phyloP scores from a whole-genome alignment of 768 basidiomycete genomes.

The Calvatia gigantea region DNA sequence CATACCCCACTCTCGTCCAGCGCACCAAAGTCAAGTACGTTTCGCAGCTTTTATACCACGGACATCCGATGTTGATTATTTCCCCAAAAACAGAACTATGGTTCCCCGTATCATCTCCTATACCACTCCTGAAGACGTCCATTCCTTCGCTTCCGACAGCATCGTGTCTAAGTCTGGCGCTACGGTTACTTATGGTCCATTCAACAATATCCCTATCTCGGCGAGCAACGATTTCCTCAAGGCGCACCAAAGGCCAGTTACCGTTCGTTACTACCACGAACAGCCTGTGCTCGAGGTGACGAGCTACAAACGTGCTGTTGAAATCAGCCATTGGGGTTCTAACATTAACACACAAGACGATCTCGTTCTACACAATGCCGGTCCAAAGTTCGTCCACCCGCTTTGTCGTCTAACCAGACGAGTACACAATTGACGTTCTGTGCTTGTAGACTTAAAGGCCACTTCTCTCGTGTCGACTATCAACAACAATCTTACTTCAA shows the following conservation, averaged over 20 bases:
- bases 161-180: constrained; percentile 71
- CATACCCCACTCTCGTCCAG: constrained; percentile 78
- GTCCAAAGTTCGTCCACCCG: constrained; percentile 80
- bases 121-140: constrained; percentile 60
- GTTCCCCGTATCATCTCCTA: constrained; percentile 68
- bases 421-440: constrained; percentile 10
- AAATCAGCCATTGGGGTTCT: constrained; percentile 96
- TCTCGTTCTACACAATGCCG: constrained; percentile 82
- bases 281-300: constrained; percentile 76
- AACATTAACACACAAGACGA: constrained; percentile 94
- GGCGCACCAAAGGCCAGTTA: constrained; percentile 59
- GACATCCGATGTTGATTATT: background rate
- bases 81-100: constrained; percentile 49
- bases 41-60: constrained; percentile 4
- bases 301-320: constrained; percentile 70
- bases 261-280: constrained; percentile 81
- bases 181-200: constrained; percentile 88
- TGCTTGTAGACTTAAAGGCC: constrained; percentile 76
- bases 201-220: constrained; percentile 67
- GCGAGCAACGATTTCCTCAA: constrained; percentile 51
- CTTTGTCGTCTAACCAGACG: background rate
- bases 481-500: constrained; percentile 74
- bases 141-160: constrained; percentile 56
- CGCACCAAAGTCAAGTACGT: constrained; percentile 84
- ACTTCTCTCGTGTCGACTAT: constrained; percentile 90